Evolutionary conservation across 805 yeast species (phyloP).

Genomic region (Cyberlindnera subsufficiens): DNA sequence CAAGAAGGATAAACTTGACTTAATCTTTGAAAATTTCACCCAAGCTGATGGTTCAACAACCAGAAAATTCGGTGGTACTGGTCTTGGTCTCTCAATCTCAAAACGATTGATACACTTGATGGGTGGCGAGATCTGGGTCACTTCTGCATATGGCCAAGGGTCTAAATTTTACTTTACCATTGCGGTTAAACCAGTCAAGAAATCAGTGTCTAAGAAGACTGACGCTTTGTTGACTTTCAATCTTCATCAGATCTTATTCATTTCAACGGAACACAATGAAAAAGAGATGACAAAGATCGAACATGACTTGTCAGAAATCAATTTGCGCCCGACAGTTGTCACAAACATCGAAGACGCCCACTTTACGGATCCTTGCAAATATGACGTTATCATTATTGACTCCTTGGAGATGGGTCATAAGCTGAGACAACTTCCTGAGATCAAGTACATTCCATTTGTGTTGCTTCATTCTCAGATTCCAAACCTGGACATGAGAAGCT

Average conservation of each 20-base stretch:
- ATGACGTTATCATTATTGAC: constrained; percentile 83
- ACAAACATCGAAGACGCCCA: constrained; percentile 40
- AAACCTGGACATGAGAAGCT: constrained; percentile 70
- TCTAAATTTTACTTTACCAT: constrained; percentile 80
- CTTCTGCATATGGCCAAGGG: constrained; percentile 76
- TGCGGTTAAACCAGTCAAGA: constrained; percentile 65
- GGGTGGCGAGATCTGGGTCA: constrained; percentile 95
- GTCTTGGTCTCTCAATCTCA: constrained; percentile 82
- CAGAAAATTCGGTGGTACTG: constrained; percentile 89
- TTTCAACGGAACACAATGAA: constrained; percentile 56
- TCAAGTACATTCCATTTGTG: constrained; percentile 81
- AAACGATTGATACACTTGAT: constrained; percentile 80
- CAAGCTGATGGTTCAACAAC: constrained; percentile 95
- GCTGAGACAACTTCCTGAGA: constrained; percentile 63
- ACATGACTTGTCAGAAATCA: constrained; percentile 44
- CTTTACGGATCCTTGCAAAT: constrained; percentile 47
- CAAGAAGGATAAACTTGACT: constrained; percentile 74
- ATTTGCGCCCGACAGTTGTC: constrained; percentile 58
- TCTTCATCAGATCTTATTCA: constrained; percentile 62
- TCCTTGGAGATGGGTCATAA: constrained; percentile 68
- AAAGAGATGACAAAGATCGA: constrained; percentile 44
- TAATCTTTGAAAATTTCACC: constrained; percentile 84
- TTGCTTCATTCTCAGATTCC: constrained; percentile 72
- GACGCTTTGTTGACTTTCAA: constrained; percentile 70
- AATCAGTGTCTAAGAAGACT: constrained; percentile 53